Evolutionary conservation across 768 basidiomycete genomes (phyloP).

Genomic region (Rhodocollybia butyracea): DNA sequence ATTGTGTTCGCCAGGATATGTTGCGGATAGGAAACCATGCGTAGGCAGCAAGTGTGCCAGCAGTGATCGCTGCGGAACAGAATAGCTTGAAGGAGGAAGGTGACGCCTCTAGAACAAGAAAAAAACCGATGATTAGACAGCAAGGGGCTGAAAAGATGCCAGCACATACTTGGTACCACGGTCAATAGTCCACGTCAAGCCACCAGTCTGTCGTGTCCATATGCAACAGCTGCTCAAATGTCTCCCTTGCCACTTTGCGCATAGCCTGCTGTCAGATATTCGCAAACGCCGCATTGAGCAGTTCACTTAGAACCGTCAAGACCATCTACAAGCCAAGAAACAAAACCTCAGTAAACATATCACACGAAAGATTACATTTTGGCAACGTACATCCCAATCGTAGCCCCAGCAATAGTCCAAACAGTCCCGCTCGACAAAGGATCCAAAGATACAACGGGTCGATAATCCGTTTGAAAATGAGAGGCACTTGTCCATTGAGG

Average conservation of each 20-base stretch:
- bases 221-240: slow-evolving; percentile 89
- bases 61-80: slow-evolving; percentile 92
- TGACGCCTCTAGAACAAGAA: slow-evolving; percentile 90
- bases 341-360: background rate
- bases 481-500: slow-evolving; percentile 98
- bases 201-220: slow-evolving; percentile 94
- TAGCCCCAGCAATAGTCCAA: slow-evolving; percentile 88
- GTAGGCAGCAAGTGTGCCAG: slow-evolving; percentile 81
- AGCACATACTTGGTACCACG: slow-evolving; percentile 86
- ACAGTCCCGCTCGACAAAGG: slow-evolving; percentile 59
- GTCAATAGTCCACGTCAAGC: slow-evolving; percentile 94
- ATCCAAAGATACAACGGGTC: slow-evolving; percentile 81
- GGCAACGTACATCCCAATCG: slow-evolving; percentile 84
- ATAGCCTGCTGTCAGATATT: slow-evolving; percentile 93
- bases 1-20: slow-evolving; percentile 95
- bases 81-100: slow-evolving; percentile 89
- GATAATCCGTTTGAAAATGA: slow-evolving; percentile 89
- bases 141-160: background rate
- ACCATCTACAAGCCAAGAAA: slow-evolving; percentile 69
- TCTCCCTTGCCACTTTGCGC: slow-evolving; percentile 91
- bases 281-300: slow-evolving; percentile 94
- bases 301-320: slow-evolving; percentile 86
- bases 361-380: background rate
- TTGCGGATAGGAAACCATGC: slow-evolving; percentile 97
- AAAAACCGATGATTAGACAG: background rate